Base-by-base conservation (phyloP, 2,329 filamentous ascomycete genomes). In the Phoma sp. region DNA sequence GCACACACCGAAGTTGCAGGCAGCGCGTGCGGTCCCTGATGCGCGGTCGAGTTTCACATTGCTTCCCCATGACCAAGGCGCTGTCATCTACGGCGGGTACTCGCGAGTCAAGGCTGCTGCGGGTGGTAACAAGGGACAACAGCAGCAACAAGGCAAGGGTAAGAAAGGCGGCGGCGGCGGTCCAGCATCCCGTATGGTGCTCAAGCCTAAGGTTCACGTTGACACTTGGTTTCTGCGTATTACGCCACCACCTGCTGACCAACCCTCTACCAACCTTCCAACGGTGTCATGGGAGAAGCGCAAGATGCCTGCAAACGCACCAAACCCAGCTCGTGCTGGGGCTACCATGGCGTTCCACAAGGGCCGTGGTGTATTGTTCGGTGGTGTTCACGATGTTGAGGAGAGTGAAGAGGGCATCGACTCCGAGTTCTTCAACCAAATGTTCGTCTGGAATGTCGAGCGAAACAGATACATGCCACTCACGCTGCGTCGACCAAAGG, bases 331-430 rank as follows among this genome's bases (percentile, higher is more conserved):
- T 11, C 86, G 95, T 18, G 93, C 92, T 3, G 95, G 95, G 26
- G 87, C 92, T 1, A 98, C 93, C 2, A 98, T 98, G 93, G 86
- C 92, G 0, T 91, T 88, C 73, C 95, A 99, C 77, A 95, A 93
- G 75, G 93, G 93, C 0, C 87, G 95, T 56, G 95, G 95, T 1
- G 93, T 99, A 52, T 78, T 92, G 67, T 98, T 98, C 72, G 95
- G 95, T 37, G 95, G 95, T 46, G 95, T 99, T 4, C 92, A 97
- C 67, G 93, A 96, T 64, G 89, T 96, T 0, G 92, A 96, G 74
- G 85, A 93, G 71, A 93, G 86, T 60, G 93, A 96, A 72, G 95
- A 99, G 74, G 92, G 91, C 3, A 96, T 99, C 62, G 93, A 99
- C 48, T 96, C 91, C 70, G 93, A 97, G 73, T 99, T 99, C 77